A percentile compares a stretch with the other conserved stretches of the same genome.
Evolutionary conservation across 305 asterid genomes (phyloP).

Genomic region (Stenogyne calaminthoides): DNA sequence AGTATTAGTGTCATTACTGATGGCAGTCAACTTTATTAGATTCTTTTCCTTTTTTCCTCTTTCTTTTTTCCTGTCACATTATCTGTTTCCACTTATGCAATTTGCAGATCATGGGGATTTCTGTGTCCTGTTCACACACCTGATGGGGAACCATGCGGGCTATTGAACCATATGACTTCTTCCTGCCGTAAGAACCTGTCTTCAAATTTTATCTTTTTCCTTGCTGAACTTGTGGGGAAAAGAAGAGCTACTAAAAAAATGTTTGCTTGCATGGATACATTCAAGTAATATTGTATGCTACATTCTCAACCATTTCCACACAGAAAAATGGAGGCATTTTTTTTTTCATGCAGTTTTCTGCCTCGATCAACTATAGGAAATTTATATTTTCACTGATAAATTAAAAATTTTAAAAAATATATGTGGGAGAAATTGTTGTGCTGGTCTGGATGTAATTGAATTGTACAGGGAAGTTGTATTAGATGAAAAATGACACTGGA

Average conservation of each 20-base stretch:
- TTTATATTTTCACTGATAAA: slow-evolving; percentile 13
- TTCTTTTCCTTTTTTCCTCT: slow-evolving; percentile 6
- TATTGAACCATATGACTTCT: slow-evolving; percentile 89
- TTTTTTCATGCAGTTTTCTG: slow-evolving; percentile 15
- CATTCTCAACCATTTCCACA: background rate
- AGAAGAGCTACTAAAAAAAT: background rate
- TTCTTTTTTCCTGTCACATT: slow-evolving; percentile 12
- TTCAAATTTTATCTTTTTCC: slow-evolving; percentile 3
- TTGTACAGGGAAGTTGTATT: background rate
- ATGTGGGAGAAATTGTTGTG: slow-evolving; percentile 1
- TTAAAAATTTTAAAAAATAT: no score
- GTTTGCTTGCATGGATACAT: slow-evolving; percentile 8
- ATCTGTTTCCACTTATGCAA: slow-evolving; percentile 13
- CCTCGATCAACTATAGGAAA: slow-evolving; percentile 14
- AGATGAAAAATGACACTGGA: background rate
- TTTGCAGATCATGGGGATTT: slow-evolving; percentile 93
- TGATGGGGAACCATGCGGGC: slow-evolving; percentile 98
- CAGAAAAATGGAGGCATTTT: slow-evolving; percentile 10
- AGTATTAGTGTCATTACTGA: slow-evolving; percentile 37
- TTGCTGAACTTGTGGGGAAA: slow-evolving; percentile 1
- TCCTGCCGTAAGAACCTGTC: slow-evolving; percentile 78
- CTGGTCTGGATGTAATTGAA: slow-evolving; percentile 10
- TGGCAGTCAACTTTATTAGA: background rate
- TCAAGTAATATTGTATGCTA: slow-evolving; percentile 9
- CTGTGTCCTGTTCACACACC: slow-evolving; percentile 99